Percentiles rank a stretch among this genome's conserved stretches.
Evolutionary conservation across 305 asterid species (phyloP).

Genomic region (Andrographis paniculata): DNA sequence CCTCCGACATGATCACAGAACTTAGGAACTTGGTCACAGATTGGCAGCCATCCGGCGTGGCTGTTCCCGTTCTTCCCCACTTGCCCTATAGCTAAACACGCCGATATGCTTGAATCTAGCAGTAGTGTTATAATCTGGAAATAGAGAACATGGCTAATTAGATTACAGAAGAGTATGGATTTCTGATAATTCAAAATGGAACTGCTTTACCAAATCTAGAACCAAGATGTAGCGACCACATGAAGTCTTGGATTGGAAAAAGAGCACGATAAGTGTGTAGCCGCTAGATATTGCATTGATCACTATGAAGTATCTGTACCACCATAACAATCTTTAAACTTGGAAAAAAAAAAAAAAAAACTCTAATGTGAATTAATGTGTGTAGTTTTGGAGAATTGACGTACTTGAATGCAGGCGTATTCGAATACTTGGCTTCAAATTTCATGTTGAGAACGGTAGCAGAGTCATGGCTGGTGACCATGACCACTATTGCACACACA

Average conservation of each 20-base stretch:
- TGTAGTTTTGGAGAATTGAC: conserved; percentile 10
- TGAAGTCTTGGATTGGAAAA: conserved; percentile 40
- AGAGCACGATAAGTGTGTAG: conserved; percentile 47
- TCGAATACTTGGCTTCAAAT: conserved; percentile 58
- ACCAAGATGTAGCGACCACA: conserved; percentile 42
- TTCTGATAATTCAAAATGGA: neutral
- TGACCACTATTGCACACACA: conserved; percentile 38
- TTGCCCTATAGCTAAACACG: conserved; percentile 56
- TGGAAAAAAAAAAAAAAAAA: too few species aligned
- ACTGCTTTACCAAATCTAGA: conserved; percentile 45
- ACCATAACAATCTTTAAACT: neutral
- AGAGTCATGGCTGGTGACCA: conserved; percentile 68
- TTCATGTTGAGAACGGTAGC: conserved; percentile 47
- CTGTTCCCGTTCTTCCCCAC: conserved; percentile 64
- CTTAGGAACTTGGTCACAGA: conserved; percentile 80
- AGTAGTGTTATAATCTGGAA: conserved; percentile 44
- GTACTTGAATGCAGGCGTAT: conserved; percentile 71
- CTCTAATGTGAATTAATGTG: too few species aligned
- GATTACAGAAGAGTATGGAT: too few species aligned
- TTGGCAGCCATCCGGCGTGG: conserved; percentile 90
- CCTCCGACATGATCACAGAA: conserved; percentile 53
- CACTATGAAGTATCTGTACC: conserved; percentile 57
- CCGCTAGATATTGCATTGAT: conserved; percentile 54
- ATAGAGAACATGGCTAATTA: neutral
- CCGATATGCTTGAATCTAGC: conserved; percentile 68